Evolutionary conservation across 192 early-diverging fungal genomes (phyloP).

Genomic region (Coemansia reversa): DNA sequence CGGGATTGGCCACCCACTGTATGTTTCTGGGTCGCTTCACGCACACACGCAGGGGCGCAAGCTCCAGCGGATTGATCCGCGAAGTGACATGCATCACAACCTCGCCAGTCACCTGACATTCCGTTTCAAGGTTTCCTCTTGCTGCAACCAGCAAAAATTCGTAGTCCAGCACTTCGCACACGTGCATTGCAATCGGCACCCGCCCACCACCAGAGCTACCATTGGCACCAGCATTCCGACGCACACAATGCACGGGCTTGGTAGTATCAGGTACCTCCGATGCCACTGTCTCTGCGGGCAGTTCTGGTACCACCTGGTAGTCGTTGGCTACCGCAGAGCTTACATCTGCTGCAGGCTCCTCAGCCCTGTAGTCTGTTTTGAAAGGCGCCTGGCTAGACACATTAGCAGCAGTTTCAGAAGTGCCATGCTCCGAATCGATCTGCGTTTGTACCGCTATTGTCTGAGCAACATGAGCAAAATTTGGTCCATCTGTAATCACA

Average conservation of each 20-base stretch:
- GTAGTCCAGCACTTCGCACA: slow-evolving; percentile 38
- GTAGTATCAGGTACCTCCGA: background rate
- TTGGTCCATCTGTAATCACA: too few relatives aligned
- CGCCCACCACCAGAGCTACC: slow-evolving; percentile 22
- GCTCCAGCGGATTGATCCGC: slow-evolving; percentile 37
- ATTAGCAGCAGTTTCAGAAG: too few relatives aligned
- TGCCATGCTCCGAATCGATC: too few relatives aligned
- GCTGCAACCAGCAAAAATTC: too few relatives aligned
- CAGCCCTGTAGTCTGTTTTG: too few relatives aligned
- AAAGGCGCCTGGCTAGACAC: too few relatives aligned
- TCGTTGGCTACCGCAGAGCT: background rate
- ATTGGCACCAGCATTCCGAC: slow-evolving; percentile 9
- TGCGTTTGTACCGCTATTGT: too few relatives aligned
- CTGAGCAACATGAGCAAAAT: too few relatives aligned
- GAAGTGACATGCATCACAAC: slow-evolving; percentile 28
- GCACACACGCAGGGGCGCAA: slow-evolving; percentile 48
- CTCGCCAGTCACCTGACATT: slow-evolving; percentile 34
- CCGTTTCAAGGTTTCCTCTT: background rate
- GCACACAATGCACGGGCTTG: slow-evolving; percentile 22
- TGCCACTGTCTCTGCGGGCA: background rate
- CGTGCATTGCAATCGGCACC: slow-evolving; percentile 28
- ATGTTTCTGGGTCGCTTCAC: slow-evolving; percentile 18
- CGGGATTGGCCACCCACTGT: slow-evolving; percentile 46
- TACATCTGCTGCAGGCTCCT: too few relatives aligned
- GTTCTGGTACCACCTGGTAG: background rate